Conservation (phyloP, 129 eudicot species). For the Logfia minima region DNA sequence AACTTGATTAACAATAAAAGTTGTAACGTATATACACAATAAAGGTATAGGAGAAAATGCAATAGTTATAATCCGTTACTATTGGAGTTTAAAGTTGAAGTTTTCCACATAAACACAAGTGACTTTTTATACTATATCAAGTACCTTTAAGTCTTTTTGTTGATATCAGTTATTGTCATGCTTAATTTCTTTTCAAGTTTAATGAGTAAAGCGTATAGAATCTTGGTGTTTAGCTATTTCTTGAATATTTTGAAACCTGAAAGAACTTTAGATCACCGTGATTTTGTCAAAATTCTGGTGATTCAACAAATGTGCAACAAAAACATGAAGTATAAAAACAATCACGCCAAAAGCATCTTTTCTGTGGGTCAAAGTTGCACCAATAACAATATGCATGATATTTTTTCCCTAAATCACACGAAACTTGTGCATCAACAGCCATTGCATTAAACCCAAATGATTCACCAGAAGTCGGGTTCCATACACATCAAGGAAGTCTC, state of each 20-base stretch:
- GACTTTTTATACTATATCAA: background rate
- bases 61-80: background rate
- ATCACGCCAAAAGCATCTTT: background rate
- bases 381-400: conserved; percentile 25
- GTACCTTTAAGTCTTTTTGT: background rate
- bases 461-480: conserved; percentile 25
- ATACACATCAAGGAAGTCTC: conserved; percentile 16
- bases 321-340: background rate
- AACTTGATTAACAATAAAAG: background rate
- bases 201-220: background rate
- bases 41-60: background rate
- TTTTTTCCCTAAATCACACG: conserved; percentile 26
- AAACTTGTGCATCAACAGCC: conserved; percentile 25
- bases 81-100: background rate
- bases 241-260: background rate
- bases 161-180: background rate
- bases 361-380: background rate
- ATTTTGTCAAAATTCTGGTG: background rate
- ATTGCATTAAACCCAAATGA: conserved; percentile 32
- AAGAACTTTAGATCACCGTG: background rate
- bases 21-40: background rate
- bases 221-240: background rate
- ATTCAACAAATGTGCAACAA: background rate
- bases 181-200: background rate
- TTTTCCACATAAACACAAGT: background rate